Base-by-base conservation (phyloP, 2,329 filamentous ascomycete species). In the Gnomoniopsis smithogilvyi region DNA sequence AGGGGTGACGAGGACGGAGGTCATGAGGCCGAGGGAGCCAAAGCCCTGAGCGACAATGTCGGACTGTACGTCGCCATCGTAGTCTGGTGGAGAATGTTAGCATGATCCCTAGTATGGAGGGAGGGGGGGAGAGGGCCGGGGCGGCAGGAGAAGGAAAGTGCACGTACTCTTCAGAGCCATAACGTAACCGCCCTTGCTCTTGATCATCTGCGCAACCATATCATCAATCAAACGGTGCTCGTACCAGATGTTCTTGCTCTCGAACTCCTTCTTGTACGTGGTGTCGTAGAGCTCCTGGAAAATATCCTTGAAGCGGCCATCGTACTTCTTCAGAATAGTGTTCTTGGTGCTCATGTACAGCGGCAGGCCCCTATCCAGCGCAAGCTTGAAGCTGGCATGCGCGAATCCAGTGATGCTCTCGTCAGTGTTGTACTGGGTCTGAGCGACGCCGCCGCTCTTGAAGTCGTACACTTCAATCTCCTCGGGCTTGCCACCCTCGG, bases 281-380 rank as follows among this genome's bases (percentile, higher is more conserved):
- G 82, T 84, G 64, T 98, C 91, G 78, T 94, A 99, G 69, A 98
- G 86, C 72, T 96, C 90, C 84, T 99, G 91, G 87, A 99, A 99
- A 76, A 98, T 96, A 72, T 99, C 95, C 88, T 98, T 98, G 86
- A 99, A 99, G 69, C 91, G 86, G 55, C 95, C 95, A 73, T 99
- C 95, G 79, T 99, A 99, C 77, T 93, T 94, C 84, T 99, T 99
- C 67, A 99, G 81, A 69, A 99, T 99, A 68, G 95, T 99, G 84
- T 98, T 98, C 89, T 99, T 99, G 78, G 95, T 99, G 84, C 92
- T 96, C 94, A 98, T 96, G 83, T 98, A 99, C 70, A 99, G 82
- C n/a, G 95, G 95, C 66, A 96, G 81, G 64, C 81, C 81, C 85
- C 96, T 95, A 76, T 86, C 82, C 49, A 98, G 79, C 36, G 95